Percentiles rank a stretch among this genome's conserved stretches.
These are phyloP conservation scores for Begonia loranthoides DNA, from an alignment of 306 rosid genomes.

Conservation along the genomic window DNA sequence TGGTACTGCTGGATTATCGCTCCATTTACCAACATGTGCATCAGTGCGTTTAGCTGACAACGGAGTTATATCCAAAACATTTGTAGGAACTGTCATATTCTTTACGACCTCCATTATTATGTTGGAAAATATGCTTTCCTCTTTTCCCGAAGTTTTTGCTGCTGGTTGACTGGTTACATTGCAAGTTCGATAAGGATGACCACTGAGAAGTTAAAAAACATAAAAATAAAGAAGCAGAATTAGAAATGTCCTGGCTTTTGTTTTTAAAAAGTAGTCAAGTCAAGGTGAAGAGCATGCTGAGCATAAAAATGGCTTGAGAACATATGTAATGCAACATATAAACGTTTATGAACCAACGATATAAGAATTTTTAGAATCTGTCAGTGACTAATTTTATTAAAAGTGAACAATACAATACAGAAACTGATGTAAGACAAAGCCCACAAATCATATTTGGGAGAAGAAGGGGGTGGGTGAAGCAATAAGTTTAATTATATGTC, in stretches of 20 bases:
- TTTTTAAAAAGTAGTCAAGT: neutral
- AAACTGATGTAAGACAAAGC: too few species aligned
- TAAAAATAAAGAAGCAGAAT: neutral
- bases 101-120: constrained; percentile 37
- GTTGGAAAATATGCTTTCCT: constrained; percentile 43
- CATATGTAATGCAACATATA: neutral
- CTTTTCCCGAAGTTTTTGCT: constrained; percentile 37
- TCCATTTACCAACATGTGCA: constrained; percentile 78
- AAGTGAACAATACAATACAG: too few species aligned
- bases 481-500: too few species aligned
- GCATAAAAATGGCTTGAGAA: neutral
- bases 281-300: neutral
- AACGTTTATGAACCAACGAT: neutral
- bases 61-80: constrained; percentile 48
- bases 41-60: constrained; percentile 73
- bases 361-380: too few species aligned
- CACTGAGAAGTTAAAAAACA: constrained; percentile 39
- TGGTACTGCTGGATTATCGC: constrained; percentile 59
- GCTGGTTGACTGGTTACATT: constrained; percentile 58
- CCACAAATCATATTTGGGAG: too few species aligned
- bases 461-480: too few species aligned
- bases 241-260: neutral
- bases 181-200: constrained; percentile 35
- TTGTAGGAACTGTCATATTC: constrained; percentile 36
- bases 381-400: too few species aligned